phyloP scores from a whole-genome alignment of 2,329 filamentous ascomycete genomes.

The Ascocoryne sarcoides region DNA sequence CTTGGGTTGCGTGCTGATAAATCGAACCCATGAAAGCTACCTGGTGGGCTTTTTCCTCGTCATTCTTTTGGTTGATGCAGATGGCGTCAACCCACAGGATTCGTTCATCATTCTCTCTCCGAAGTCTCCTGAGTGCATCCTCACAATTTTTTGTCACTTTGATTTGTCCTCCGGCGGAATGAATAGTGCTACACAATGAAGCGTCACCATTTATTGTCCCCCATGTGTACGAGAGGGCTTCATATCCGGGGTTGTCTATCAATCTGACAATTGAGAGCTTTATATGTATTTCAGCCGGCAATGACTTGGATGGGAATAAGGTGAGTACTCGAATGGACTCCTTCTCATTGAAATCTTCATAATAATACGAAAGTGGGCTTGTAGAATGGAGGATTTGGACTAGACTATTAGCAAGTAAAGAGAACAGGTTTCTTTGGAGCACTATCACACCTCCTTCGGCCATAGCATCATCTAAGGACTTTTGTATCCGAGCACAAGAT shows the following conservation, averaged over 20 bases:
- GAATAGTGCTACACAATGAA: background rate
- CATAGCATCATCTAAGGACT: no score
- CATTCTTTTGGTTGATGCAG: background rate
- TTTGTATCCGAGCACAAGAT: no score
- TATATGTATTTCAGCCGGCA: background rate
- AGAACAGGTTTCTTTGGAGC: no score
- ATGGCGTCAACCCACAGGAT: conserved; percentile 1
- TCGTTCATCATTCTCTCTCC: background rate
- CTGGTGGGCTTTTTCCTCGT: background rate
- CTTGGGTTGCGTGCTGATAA: background rate
- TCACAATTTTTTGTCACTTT: background rate
- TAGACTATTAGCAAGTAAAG: no score
- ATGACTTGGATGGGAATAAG: no score
- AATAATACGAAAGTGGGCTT: no score
- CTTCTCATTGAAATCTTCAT: no score
- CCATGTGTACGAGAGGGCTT: conserved; percentile 2
- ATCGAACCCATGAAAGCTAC: background rate
- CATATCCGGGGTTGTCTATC: background rate
- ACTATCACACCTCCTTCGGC: no score
- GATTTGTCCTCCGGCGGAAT: background rate
- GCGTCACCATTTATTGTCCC: background rate
- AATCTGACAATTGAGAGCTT: background rate
- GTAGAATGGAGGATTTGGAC: no score
- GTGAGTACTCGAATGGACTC: no score
- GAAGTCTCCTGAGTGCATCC: background rate